Base-by-base conservation (phyloP, 257 asterid species). In the Ophiorrhiza pumila region DNA sequence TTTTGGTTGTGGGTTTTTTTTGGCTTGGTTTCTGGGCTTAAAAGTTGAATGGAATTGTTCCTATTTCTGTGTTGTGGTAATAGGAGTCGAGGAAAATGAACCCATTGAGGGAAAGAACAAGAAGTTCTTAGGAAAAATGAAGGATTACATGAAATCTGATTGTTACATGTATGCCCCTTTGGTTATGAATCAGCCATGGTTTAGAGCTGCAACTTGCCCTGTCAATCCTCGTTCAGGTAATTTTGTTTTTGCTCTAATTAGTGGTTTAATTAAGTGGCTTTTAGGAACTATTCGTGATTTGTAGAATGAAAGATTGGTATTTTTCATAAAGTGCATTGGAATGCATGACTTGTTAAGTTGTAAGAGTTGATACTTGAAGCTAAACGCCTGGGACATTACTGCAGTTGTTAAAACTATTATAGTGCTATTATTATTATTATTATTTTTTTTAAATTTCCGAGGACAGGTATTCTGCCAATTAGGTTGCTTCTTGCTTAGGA, bases 111-210 rank as follows among this genome's bases (percentile, higher is more conserved):
- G 25, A 25, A 53, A 74, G 3, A 78, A 80, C 42, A 47, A 70
- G 78, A 75, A 55, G 53, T 71, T 79, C 69, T 23, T 64, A 6
- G 39, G 46, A 31, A 71, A 60, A 46, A 68, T 76, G 49, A 69
- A 74, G 65, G 79, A 76, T 1, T 87, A 80, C 77, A 57, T 87
- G 74, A 76, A 64, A 65, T 79, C 84, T 61, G 89, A 89, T 79
- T 65, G 76, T 66, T 81, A 82, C 52, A 73, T 89, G 88, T 87
- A 87, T 76, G 82, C 90, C 9, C 89, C 89, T 15, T 50, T 83
- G 18, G 31, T 78, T 34, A 56, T 18, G 56, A 56, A 71, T 34
- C 42, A 69, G 59, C 78, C 81, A 1, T 2, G 39, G 79, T 61
- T 41, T 78, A 68, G 0, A 65, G 65, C 63, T 55, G 11, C 31